Percentiles rank a stretch among this genome's conserved stretches.
phyloP scores from a whole-genome alignment of 176 grass and related monocot species.

The Pontederia paniculata region DNA sequence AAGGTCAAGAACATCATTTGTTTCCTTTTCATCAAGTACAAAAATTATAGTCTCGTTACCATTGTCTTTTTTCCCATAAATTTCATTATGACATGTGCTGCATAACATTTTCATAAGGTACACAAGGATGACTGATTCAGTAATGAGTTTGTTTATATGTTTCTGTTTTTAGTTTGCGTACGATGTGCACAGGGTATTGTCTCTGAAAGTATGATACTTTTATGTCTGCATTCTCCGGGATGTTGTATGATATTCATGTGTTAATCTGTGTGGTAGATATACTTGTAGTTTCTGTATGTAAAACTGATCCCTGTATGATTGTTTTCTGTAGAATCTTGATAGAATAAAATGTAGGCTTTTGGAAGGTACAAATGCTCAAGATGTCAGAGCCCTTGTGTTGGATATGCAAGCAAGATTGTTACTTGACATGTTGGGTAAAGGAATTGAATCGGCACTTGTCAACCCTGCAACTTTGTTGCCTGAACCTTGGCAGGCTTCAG shows the following conservation, averaged over 20 bases:
- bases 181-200: not conserved
- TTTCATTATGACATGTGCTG: no score
- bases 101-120: no score
- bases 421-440: slow-evolving; percentile 95
- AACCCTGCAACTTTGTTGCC: slow-evolving; percentile 87
- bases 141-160: no score
- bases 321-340: slow-evolving; percentile 73
- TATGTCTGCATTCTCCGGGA: not conserved
- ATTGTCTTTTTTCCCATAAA: no score
- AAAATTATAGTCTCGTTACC: no score
- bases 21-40: no score
- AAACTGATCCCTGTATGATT: no score
- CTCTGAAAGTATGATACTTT: not conserved
- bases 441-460: slow-evolving; percentile 86
- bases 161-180: no score
- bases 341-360: slow-evolving; percentile 96
- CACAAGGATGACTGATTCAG: no score
- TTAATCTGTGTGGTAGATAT: slow-evolving; percentile 14
- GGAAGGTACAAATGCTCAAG: slow-evolving; percentile 99
- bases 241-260: not conserved
- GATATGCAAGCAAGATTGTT: slow-evolving; percentile 99
- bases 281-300: not conserved
- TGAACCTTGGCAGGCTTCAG: slow-evolving; percentile 86
- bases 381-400: slow-evolving; percentile 95
- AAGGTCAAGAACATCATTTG: no score